Base-by-base conservation (phyloP, 2,329 filamentous ascomycete genomes). In the Apiospora phragmitis region DNA sequence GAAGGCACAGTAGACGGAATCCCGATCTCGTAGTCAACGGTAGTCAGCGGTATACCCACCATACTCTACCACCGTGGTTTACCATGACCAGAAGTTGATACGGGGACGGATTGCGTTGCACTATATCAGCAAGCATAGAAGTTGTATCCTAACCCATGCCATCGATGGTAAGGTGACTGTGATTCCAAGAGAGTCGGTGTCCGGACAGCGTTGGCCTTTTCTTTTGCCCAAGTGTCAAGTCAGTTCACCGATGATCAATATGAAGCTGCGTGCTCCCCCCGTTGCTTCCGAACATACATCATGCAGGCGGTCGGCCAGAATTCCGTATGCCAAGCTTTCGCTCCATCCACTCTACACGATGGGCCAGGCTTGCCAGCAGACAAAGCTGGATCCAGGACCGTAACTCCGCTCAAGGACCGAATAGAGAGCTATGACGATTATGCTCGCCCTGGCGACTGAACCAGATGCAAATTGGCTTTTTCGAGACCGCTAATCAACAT, bases 361-460 rank as follows among this genome's bases (percentile, higher is more conserved):
- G 55, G 35, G n/a, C 55, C 35, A 62, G 55, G 55, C 55, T 62
- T 62, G 29, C 55, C 55, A 62, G 18, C 55, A 62, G 55, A 62
- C 55, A 62, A 62, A 62, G 55, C 55, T 62, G 55, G 55, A 38
- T 38, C 55, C 55, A 62, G 55, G 55, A 38, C 55, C 55, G 55
- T 62, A 62, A 62, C 55, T 62, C 55, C 55, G 55, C 55, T 62
- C 55, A 62, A 62, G 55, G 55, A 47, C 65, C 65, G 65, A 67
- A 67, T 43, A 43, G 65, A 67, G 41, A n/a, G 42, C 24, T 62
- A 62, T 62, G 55, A 62, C 55, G 55, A 35, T 32, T 32, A 62
- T 38, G 51, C 51, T 26, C 51, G 51, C 51, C 51, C 29, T 59
- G 51, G 29, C 51, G n/a, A 35, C 51, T n/a, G 29, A 59, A 9